These are phyloP conservation scores for Hanseniaspora mollemarum DNA, from an alignment of 805 yeast genomes.

Conservation along the genomic window DNA sequence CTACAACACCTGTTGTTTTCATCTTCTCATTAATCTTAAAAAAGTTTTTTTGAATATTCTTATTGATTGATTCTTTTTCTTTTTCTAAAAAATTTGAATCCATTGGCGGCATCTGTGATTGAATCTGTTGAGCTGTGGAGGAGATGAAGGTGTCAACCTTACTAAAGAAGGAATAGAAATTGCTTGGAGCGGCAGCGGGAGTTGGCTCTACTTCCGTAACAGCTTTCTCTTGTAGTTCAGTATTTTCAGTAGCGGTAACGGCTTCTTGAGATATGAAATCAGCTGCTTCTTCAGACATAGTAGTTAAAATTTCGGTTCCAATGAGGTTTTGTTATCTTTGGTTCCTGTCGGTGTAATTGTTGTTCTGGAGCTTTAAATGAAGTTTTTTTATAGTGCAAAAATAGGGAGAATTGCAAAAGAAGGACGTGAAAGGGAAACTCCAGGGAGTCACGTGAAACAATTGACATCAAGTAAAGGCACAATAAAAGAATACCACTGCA, in stretches of 20 bases:
- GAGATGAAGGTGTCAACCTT: conserved; percentile 15
- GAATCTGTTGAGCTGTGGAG: conserved; percentile 15
- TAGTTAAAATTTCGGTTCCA: neutral
- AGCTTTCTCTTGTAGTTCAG: neutral
- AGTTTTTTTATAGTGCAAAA: neutral
- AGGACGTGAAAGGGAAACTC: too few relatives aligned
- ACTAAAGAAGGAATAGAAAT: conserved; percentile 15
- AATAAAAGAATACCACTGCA: too few relatives aligned
- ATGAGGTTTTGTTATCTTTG: too few relatives aligned
- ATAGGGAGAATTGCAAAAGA: too few relatives aligned
- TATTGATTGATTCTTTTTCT: conserved; percentile 11
- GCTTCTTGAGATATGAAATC: conserved; percentile 1
- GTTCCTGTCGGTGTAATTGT: neutral
- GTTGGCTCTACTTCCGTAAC: neutral
- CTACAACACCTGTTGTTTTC: conserved; percentile 10
- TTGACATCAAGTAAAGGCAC: too few relatives aligned
- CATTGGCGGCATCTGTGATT: conserved; percentile 13
- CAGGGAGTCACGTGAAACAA: neutral
- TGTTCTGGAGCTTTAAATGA: neutral
- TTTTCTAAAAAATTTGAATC: conserved; percentile 9
- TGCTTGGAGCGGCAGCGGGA: conserved; percentile 3
- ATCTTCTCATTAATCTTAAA: conserved; percentile 14
- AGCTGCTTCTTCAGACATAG: conserved; percentile 14
- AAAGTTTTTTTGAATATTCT: conserved; percentile 15
- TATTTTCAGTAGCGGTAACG: neutral